phyloP scores from a whole-genome alignment of 371 early-diverging fungal genomes.

The Mucor circinelloides region DNA sequence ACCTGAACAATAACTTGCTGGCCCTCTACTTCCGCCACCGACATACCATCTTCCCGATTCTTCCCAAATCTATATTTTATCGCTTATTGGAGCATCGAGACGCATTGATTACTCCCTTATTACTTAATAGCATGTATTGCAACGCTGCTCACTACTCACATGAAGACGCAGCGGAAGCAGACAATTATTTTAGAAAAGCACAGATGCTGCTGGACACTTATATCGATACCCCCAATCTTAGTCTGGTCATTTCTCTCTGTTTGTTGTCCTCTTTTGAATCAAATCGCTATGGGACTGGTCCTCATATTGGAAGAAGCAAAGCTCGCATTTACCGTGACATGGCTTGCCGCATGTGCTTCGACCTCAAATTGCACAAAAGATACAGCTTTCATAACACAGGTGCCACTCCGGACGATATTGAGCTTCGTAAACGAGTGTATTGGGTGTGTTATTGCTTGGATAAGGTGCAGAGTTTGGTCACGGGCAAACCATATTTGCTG shows the following conservation, averaged over 20 bases:
- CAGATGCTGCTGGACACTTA: conserved; percentile 16
- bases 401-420: conserved; percentile 17
- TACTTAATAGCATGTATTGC: conserved; percentile 33
- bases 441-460: conserved; percentile 39
- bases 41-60: conserved; percentile 30
- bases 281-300: conserved; percentile 10
- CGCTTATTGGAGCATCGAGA: conserved; percentile 32
- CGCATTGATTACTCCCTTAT: conserved; percentile 22
- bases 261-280: conserved; percentile 29
- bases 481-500: conserved; percentile 25
- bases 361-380: conserved; percentile 26
- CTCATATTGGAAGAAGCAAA: conserved; percentile 1
- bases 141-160: conserved; percentile 30
- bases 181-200: conserved; percentile 30
- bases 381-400: conserved; percentile 16
- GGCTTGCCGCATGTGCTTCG: conserved; percentile 38
- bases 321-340: conserved; percentile 27
- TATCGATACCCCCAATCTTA: conserved; percentile 24
- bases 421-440: conserved; percentile 27
- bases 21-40: conserved; percentile 29
- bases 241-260: conserved; percentile 32
- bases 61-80: conserved; percentile 32
- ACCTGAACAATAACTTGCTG: conserved; percentile 10
- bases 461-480: conserved; percentile 26
- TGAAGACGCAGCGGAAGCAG: conserved; percentile 16